Percentiles rank a stretch among this genome's conserved stretches.
Evolutionary conservation across 2,329 filamentous ascomycete species (phyloP).

Genomic region (Orbilia ellipsospora): DNA sequence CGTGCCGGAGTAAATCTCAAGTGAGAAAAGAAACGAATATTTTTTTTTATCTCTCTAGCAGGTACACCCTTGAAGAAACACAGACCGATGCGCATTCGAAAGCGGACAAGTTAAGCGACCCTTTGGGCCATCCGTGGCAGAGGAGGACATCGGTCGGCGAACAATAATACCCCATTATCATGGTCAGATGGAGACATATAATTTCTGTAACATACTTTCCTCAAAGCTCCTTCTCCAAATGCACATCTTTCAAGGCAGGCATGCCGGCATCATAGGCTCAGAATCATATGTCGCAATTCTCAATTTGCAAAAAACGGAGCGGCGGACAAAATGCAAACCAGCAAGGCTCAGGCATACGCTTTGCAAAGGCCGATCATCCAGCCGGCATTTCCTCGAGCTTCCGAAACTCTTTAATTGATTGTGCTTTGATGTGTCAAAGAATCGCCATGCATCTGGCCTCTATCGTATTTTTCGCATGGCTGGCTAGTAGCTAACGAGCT

Average conservation of each 20-base stretch:
- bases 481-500: not conserved
- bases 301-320: slow-evolving; percentile 4
- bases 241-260: slow-evolving; percentile 22
- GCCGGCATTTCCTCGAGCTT: slow-evolving; percentile 50
- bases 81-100: slow-evolving; percentile 49
- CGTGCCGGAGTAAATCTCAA: not conserved
- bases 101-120: slow-evolving; percentile 51
- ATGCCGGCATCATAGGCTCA: slow-evolving; percentile 28
- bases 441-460: slow-evolving; percentile 33
- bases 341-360: slow-evolving; percentile 29
- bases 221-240: slow-evolving; percentile 49
- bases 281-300: slow-evolving; percentile 50
- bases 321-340: slow-evolving; percentile 25
- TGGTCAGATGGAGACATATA: slow-evolving; percentile 22
- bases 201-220: not conserved
- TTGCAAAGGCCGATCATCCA: slow-evolving; percentile 42
- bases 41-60: slow-evolving; percentile 37
- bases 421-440: slow-evolving; percentile 51
- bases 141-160: slow-evolving; percentile 39
- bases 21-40: slow-evolving; percentile 15
- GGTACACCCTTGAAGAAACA: slow-evolving; percentile 50
- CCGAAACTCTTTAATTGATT: slow-evolving; percentile 26
- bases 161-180: slow-evolving; percentile 42
- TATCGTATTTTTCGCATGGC: slow-evolving; percentile 38
- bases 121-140: slow-evolving; percentile 11